phyloP scores from a whole-genome alignment of 768 basidiomycete species.

The Rhizopogon vulgaris region DNA sequence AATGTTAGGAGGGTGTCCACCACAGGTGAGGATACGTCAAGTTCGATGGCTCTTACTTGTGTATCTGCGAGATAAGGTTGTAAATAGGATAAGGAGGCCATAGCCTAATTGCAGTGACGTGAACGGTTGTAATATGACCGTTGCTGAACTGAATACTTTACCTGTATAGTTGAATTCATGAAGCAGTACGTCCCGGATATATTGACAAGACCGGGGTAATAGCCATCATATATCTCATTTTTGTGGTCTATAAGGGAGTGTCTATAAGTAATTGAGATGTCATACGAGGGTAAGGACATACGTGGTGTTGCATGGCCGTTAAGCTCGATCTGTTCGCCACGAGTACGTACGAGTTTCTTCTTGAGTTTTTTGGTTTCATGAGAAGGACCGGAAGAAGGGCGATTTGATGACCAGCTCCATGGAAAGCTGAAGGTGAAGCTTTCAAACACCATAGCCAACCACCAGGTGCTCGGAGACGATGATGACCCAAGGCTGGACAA shows the following conservation, averaged over 20 bases:
- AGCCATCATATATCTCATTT: slow-evolving; percentile 29
- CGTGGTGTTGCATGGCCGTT: slow-evolving; percentile 28
- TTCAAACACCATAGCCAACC: slow-evolving; percentile 50
- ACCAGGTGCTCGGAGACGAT: slow-evolving; percentile 18
- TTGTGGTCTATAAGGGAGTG: slow-evolving; percentile 13
- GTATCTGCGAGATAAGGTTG: slow-evolving; percentile 74
- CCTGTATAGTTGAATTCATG: slow-evolving; percentile 95
- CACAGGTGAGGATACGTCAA: slow-evolving; percentile 82
- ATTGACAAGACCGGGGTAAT: slow-evolving; percentile 91
- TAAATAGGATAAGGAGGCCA: slow-evolving; percentile 82
- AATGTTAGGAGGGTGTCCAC: slow-evolving; percentile 75
- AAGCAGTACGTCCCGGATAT: slow-evolving; percentile 96
- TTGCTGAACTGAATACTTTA: slow-evolving; percentile 18
- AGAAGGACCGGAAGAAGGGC: slow-evolving; percentile 15
- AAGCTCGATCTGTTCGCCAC: slow-evolving; percentile 51
- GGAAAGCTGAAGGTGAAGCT: slow-evolving; percentile 47
- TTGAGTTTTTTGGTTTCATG: slow-evolving; percentile 38
- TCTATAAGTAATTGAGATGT: not conserved
- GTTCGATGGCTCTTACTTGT: slow-evolving; percentile 66
- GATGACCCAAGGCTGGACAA: slow-evolving; percentile 22
- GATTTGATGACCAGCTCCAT: slow-evolving; percentile 54
- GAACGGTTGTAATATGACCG: slow-evolving; percentile 1
- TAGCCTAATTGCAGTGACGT: slow-evolving; percentile 48
- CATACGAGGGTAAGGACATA: slow-evolving; percentile 9
- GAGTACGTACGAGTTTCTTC: slow-evolving; percentile 46